Base-by-base conservation (phyloP, 345 rosid genomes). In the Euphorbia tirucalli region DNA sequence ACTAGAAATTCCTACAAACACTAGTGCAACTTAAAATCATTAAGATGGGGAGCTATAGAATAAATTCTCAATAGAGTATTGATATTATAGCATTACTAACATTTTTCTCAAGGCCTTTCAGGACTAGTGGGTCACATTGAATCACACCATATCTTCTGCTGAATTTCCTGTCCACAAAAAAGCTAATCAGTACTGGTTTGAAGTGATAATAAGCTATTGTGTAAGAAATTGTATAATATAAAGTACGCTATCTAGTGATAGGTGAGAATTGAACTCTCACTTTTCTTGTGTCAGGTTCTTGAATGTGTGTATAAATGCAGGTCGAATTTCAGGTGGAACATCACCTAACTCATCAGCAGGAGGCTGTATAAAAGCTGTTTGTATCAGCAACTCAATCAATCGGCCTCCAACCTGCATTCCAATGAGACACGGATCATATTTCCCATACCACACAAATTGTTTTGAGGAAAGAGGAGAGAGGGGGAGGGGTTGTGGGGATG, bases 401-500 rank as follows among this genome's bases (percentile, higher is more conserved):
- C 90, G 92, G 78, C 97, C 88, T 72, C 99, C 99, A 82, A 95
- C 98, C 99, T 95, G 77, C 61, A 72, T 79, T 61, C 68, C 66
- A 61, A 39, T 69, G 68, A 16, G 52, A 46, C 14, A 55, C 44
- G 69, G 68, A 80, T 43, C 61, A 71, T 52, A 65, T 13, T 52
- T 39, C 32, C 72, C 21, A 46, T 22, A 57, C 39, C 35, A 63
- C 19, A 50, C 56, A 57, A 35, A 14, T 19, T 55, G 76, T 35
- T 32, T 9, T 22, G 60, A 0, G 16, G 18, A 24, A 22, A 19
- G 46, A 46, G 19, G 11, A 46, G 52, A 16, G 52, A 13, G 52
- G 15, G 49, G 52, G 52, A 46, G 44, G 13, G 54, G 54, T 4
- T 48, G 54, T 48, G 14, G 54, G 54, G 54, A 18, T 18, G 54